Base-by-base conservation (phyloP, 2,329 filamentous ascomycete species). In the Salinomyces thailandicus region DNA sequence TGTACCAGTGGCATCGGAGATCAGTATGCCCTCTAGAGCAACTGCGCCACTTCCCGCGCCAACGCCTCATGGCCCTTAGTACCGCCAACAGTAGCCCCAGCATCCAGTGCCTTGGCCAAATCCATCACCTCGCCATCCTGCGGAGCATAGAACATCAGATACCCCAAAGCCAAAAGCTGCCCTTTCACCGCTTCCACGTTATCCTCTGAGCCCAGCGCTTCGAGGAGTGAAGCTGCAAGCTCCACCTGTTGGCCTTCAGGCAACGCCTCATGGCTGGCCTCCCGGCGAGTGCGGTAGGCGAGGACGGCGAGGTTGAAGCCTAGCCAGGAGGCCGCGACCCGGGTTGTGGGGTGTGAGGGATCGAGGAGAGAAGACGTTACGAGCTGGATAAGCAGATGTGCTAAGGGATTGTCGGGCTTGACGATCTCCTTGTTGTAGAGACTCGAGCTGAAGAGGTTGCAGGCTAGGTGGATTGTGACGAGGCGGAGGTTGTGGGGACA, bases 401-500 rank as follows among this genome's bases (percentile, higher is more conserved):
- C 37, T 5, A 33, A 24, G 2, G 18, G 16, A 20, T 18, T 45
- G 14, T 1, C 33, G 6, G 22, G 13, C n/a, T 28, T 15, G 5
- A 40, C 12, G 11, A 46, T 26, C 35, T 46, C 46, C 2, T 75
- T 69, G 1, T 77, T 67, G 51, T 81, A 93, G 0, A 93, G 66
- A 0, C 75, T 72, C 1, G 79, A 80, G 0, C 75, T 79, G 62
- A 93, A 94, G 28, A 93, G 67, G 52, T 94, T 95, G 62, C 85
- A 93, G 1, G 76, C 72, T 52, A 89, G 72, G 49, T 95, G 87
- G 15, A 93, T 62, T 0, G 85, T 81, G 12, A 93, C 84, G 2
- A 95, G 75, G 11, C 85, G 79, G 1, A 93, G 70, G 4, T 83
- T 79, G 54, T 95, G 95, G 0, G 85, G 85, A 27, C 78, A 82